Conservation (phyloP, 2,329 filamentous ascomycete species). For the Fusarium gaditjirri region DNA sequence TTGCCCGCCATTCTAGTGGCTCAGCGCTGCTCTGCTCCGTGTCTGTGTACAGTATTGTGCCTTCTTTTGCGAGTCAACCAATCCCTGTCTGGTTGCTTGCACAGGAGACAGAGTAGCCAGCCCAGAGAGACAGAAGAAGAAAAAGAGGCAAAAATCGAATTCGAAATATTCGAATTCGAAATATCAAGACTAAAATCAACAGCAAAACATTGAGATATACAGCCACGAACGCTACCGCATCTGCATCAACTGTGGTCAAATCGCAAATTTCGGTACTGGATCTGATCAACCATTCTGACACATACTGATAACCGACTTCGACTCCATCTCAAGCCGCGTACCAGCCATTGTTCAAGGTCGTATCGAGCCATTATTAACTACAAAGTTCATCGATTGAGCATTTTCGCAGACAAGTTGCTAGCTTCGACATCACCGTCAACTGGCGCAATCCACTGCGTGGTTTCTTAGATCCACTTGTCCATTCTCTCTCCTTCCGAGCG, state of each 20-base stretch:
- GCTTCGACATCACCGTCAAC: conserved; percentile 41
- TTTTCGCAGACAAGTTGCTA: conserved; percentile 36
- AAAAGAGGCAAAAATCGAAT: background rate
- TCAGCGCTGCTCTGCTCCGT: conserved; percentile 34
- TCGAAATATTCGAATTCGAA: conserved; percentile 2
- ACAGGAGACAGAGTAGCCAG: conserved; percentile 1
- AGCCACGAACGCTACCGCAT: background rate
- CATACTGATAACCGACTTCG: conserved; percentile 34
- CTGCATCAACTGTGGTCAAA: background rate
- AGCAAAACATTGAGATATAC: background rate
- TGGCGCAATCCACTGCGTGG: conserved; percentile 50
- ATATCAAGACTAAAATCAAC: background rate
- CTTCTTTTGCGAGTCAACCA: conserved; percentile 22
- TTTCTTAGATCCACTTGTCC: conserved; percentile 43
- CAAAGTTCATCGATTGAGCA: conserved; percentile 26
- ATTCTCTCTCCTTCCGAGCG: conserved; percentile 32
- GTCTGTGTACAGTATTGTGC: conserved; percentile 31
- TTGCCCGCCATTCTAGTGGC: conserved; percentile 41
- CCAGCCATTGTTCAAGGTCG: conserved; percentile 38
- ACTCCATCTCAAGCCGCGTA: conserved; percentile 33
- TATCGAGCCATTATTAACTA: conserved; percentile 19
- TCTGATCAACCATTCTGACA: conserved; percentile 21
- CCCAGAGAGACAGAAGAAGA: background rate
- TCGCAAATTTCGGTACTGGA: background rate
- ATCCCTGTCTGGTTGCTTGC: conserved; percentile 7